Percentiles rank a stretch among this genome's conserved stretches.
Conservation (phyloP, 345 rosid species). For the Adansonia digitata region DNA sequence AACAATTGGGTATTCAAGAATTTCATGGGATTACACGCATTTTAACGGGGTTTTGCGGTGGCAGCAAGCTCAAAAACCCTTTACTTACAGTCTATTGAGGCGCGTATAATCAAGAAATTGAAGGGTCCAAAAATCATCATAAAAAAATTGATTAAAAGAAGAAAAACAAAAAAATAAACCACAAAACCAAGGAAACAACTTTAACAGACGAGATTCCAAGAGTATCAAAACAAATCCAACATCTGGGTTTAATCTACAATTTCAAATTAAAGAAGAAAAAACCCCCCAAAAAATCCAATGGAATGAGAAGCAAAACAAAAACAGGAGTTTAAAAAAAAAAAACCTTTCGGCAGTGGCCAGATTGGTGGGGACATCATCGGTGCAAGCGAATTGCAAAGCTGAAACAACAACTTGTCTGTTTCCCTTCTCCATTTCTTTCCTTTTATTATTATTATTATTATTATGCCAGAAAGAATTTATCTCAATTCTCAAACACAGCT, state of each 20-base stretch:
- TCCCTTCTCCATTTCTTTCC: conserved; percentile 27
- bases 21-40: too few species aligned
- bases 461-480: too few species aligned
- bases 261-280: not conserved
- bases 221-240: not conserved
- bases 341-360: conserved; percentile 75
- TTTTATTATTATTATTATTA: not conserved
- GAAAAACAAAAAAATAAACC: not conserved
- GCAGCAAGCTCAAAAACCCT: too few species aligned
- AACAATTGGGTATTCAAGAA: too few species aligned
- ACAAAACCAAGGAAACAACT: not conserved
- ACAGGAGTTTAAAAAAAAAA: not conserved
- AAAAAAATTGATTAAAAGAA: not conserved
- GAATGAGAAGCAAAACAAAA: not conserved
- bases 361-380: conserved; percentile 69
- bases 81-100: too few species aligned
- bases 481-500: not conserved
- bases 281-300: not conserved
- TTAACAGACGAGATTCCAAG: not conserved
- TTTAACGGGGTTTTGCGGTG: too few species aligned
- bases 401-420: conserved; percentile 55
- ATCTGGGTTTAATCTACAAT: not conserved
- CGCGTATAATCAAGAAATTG: not conserved
- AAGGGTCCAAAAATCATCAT: not conserved
- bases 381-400: conserved; percentile 77